Conservation (phyloP, 371 early-diverging fungal species). For the Mucor sp. region DNA sequence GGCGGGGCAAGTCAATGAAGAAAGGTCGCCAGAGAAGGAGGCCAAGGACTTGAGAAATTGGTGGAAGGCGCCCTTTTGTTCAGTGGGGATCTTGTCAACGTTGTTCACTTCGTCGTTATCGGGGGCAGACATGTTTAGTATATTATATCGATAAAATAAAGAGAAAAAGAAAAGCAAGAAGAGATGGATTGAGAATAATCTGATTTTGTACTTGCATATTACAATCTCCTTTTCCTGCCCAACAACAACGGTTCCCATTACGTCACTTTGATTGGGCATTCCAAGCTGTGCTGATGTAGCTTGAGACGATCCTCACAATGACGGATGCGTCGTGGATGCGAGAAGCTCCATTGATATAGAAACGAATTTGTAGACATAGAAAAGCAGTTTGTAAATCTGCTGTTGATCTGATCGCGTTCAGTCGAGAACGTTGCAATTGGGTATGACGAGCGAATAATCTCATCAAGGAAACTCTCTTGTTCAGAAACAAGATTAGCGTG, state of each 20-base stretch:
- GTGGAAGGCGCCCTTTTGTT: conserved; percentile 68
- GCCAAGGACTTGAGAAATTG: conserved; percentile 70
- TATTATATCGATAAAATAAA: conserved; percentile 5
- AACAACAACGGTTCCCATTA: not conserved
- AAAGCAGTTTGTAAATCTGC: too few species aligned
- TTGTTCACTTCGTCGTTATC: conserved; percentile 42
- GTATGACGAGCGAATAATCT: too few species aligned
- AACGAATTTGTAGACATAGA: too few species aligned
- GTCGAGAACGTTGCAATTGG: too few species aligned
- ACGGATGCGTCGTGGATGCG: not conserved
- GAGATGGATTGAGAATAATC: not conserved
- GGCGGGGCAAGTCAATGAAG: conserved; percentile 74
- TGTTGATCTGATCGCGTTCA: too few species aligned
- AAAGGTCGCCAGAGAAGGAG: conserved; percentile 78
- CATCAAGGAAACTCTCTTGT: too few species aligned
- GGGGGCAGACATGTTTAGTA: conserved; percentile 9
- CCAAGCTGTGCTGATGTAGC: not conserved
- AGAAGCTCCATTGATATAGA: too few species aligned
- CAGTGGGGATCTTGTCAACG: conserved; percentile 57
- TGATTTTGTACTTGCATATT: conserved; percentile 2
- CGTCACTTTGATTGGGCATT: not conserved
- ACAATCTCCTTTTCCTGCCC: not conserved
- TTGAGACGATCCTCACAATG: not conserved
- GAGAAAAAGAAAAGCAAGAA: not conserved
- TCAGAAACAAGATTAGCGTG: too few species aligned